Percentiles rank a stretch among this genome's conserved stretches.
phyloP scores from a whole-genome alignment of 176 grass and related monocot species.

The Ensete glaucum region DNA sequence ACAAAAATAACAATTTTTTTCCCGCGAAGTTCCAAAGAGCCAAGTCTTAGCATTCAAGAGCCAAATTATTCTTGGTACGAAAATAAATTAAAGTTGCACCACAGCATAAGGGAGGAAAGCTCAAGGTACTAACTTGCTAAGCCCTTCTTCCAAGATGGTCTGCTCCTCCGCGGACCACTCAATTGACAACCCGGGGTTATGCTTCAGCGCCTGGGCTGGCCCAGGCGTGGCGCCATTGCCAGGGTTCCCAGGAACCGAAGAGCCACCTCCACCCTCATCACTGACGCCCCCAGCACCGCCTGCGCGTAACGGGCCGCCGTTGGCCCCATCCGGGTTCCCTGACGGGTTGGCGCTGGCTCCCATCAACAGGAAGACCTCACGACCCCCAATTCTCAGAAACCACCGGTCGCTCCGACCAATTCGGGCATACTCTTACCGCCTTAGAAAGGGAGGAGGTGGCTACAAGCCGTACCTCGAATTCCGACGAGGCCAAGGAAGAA shows the following conservation, averaged over 20 bases:
- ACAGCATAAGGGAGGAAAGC: not conserved
- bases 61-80: not conserved
- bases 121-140: constrained; percentile 16
- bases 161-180: constrained; percentile 26
- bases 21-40: not conserved
- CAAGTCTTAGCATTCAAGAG: not conserved
- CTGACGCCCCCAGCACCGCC: not conserved
- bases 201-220: constrained; percentile 17
- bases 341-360: constrained; percentile 42
- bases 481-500: not conserved
- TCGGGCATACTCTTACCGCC: constrained; percentile 3
- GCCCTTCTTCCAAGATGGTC: constrained; percentile 19
- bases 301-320: constrained; percentile 17
- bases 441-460: not conserved
- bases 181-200: constrained; percentile 16
- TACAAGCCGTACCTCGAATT: not conserved
- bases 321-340: constrained; percentile 29
- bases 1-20: not conserved
- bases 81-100: not conserved
- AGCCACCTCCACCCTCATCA: constrained; percentile 13
- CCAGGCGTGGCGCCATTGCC: constrained; percentile 5
- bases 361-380: constrained; percentile 18
- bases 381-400: constrained; percentile 1
- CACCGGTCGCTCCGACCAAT: not conserved
- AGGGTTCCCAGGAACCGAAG: constrained; percentile 12